A percentile compares a stretch with the other conserved stretches of the same genome.
These are phyloP conservation scores for Porphyrellus sp. DNA, from an alignment of 1,284 basidiomycete species.

Conservation along the genomic window DNA sequence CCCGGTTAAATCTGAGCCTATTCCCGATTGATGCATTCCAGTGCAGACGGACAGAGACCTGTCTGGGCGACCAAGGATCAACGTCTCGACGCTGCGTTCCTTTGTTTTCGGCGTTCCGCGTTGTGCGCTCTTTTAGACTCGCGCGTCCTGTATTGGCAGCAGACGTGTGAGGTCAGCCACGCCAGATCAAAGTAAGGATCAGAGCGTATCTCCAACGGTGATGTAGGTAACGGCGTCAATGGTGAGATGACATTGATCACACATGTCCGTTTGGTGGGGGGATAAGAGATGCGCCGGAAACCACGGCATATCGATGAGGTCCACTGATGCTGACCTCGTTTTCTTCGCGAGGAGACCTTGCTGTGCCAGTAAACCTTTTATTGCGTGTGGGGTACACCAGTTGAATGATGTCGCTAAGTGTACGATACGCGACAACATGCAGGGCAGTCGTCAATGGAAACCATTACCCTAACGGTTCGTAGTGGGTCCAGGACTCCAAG, in stretches of 20 bases:
- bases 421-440: background rate
- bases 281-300: background rate
- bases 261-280: background rate
- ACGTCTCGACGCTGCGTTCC: background rate
- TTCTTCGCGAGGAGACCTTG: constrained; percentile 6
- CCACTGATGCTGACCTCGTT: background rate
- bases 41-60: background rate
- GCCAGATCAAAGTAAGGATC: constrained; percentile 6
- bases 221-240: background rate
- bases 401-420: background rate
- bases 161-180: constrained; percentile 6
- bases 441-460: constrained; percentile 1
- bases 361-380: background rate
- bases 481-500: background rate
- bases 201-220: background rate
- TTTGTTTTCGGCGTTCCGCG: background rate
- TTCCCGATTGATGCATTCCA: background rate
- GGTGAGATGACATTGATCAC: background rate
- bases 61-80: background rate
- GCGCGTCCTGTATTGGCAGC: background rate
- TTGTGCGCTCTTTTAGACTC: background rate
- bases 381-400: background rate
- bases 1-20: constrained; percentile 2
- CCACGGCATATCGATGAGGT: no score
- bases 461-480: background rate